Conservation (phyloP, 1,284 basidiomycete genomes). For the Cutaneotrichosporon spelunceum region DNA sequence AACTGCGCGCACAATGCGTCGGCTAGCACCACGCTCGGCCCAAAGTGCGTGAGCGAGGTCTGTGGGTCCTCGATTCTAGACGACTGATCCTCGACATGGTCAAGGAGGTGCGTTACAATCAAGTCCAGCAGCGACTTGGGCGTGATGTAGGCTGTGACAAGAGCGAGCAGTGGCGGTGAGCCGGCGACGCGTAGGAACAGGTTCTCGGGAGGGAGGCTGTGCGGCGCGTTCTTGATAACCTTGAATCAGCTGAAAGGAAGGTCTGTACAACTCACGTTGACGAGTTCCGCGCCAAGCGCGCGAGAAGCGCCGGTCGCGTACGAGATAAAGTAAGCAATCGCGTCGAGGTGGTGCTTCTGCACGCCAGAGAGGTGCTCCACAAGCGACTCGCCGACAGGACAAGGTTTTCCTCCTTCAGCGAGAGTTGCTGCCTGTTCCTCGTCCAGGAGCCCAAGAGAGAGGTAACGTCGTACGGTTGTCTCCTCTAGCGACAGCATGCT, state of each 20-base stretch:
- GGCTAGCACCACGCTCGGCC: constrained; percentile 46
- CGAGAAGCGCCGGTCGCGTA: constrained; percentile 31
- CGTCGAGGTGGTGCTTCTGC: constrained; percentile 31
- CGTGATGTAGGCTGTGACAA: constrained; percentile 25
- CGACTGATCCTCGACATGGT: constrained; percentile 29
- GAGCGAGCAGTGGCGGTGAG: constrained; percentile 30
- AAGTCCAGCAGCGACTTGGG: constrained; percentile 28
- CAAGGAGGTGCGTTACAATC: constrained; percentile 29
- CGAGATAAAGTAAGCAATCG: constrained; percentile 31
- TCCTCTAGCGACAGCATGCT: constrained; percentile 31
- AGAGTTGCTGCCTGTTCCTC: constrained; percentile 23
- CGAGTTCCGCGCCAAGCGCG: constrained; percentile 31
- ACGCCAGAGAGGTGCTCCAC: constrained; percentile 29
- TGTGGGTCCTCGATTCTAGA: constrained; percentile 46
- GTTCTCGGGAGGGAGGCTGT: constrained; percentile 33
- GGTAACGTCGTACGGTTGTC: constrained; percentile 29
- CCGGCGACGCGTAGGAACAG: constrained; percentile 35
- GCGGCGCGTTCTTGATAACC: constrained; percentile 27
- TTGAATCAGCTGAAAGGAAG: constrained; percentile 12
- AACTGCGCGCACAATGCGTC: constrained; percentile 42
- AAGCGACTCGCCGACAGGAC: constrained; percentile 29
- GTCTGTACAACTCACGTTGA: constrained; percentile 23
- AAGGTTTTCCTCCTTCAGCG: constrained; percentile 24
- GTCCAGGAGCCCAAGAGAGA: constrained; percentile 31
- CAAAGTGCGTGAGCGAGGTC: constrained; percentile 45